Evolutionary conservation across 768 basidiomycete genomes (phyloP), one percentile per base, ranked within the genome.

Genomic region (Hygrophorus pudorinus): DNA sequence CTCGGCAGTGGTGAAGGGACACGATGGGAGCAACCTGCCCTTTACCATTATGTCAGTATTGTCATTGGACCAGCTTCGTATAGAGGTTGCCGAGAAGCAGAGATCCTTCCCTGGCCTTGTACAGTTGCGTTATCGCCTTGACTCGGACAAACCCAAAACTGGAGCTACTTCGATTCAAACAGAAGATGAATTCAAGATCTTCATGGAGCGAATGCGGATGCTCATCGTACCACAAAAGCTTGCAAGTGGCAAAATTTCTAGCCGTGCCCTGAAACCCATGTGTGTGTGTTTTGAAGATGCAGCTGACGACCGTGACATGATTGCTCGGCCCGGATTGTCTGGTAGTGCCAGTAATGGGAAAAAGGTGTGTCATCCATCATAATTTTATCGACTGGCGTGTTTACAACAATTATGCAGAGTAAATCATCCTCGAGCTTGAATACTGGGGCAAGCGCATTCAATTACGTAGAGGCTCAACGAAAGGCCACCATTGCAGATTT

Each of bases 251-350:
- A 48, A 44, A 36, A 44, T 31, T 20, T 48, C 47, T 17, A 34
- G 35, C 11, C 34, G 35, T 31, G 14, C 20, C 36, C 42, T 44
- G 29, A 48, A 48, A 35, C 17, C 42, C 14, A 36, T 48, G 13
- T 44, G 35, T n/a, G 42, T 48, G 29, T 44, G 33, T 35, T 48
- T 48, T 35, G 38, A 48, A 36, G 38, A 44, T 48, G 39, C 37
- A 27, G 42, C 41, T 18, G 32, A 42, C 14, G 17, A 44, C n/a
- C 21, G 16, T 24, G 33, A 21, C 32, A 44, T 34, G 16, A 44
- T 30, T 18, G 30, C n/a, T n/a, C n/a, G 38, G 40, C 17, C 30
- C 21, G 44, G 38, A 2, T 28, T 38, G 20, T 34, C 42, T 8
- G 42, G 17, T 27, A 31, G 37, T 6, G 34, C 30, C 24, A 35